Evolutionary conservation across 495 filamentous ascomycete species (phyloP), one percentile per base, ranked within the genome.

Genomic region (Penicillium goetzii): DNA sequence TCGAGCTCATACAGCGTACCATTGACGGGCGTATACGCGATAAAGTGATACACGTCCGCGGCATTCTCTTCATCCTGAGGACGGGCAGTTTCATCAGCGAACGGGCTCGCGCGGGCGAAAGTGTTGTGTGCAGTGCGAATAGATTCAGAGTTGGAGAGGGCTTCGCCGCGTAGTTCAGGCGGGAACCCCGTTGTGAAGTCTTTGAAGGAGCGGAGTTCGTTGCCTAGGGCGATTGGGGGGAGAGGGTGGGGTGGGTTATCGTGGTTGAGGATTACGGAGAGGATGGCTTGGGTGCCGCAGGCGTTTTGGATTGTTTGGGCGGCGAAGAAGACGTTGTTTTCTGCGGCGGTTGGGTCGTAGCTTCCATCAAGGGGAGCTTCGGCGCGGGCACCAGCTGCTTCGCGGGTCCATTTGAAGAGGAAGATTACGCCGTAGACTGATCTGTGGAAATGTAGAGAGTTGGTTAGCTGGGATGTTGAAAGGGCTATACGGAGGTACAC

Each of bases 281-380:
- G 86, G 61, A 99, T 87, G 26, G 95, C 95, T 79, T 98, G 95
- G 17, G 95, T 99, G 60, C 93, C 95, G 81, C 95, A 99, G 28
- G 95, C 95, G 81, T 99, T 99, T 80, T 98, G 95, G 77, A 99
- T 99, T 1, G 94, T 97, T 79, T 99, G 95, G 14, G 89, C 88
- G 3, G 95, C 95, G 81, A 99, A 99, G 84, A 97, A 99, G 68
- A 97, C 79, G 58, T 82, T 80, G 65, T 92, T 86, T 4, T 89
- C 78, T 51, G 69, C 58, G 1, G 92, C 90, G 12, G 80, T 83
- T 61, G 81, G 78, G 79, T 97, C 94, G 78, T 91, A 96, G 49
- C 76, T 82, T 54, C 95, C 93, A 74, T 97, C 90, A 41, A 81
- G 74, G 43, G 91, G 89, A 23, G 85, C 83, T 59, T 88, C 84